Evolutionary conservation across 2,329 filamentous ascomycete species (phyloP), one percentile per base, ranked within the genome.

Genomic region (Aspergillus luchuensis): DNA sequence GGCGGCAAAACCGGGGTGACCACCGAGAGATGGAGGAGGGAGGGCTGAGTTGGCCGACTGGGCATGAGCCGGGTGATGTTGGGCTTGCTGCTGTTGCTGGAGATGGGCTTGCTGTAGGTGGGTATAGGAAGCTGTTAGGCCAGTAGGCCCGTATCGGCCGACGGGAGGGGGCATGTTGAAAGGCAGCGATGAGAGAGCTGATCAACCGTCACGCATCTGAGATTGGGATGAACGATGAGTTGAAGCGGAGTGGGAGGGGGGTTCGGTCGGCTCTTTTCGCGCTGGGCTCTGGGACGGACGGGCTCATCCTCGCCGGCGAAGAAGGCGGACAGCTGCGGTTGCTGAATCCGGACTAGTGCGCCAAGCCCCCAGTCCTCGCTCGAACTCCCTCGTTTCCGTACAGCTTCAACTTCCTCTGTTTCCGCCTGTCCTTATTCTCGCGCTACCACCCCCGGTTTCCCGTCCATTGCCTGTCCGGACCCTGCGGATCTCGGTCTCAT

Each of bases 1-100:
- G 39, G 77, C 71, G 13, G 87, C 86, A 75, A 95, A 96, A 59
- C 83, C 85, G 54, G 90, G 87, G 73, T 91, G 90, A 61, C 84
- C 82, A 65, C 85, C 84, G 59, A 93, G 80, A 49, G 81, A 84
- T 57, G 85, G 84, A 63, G 83, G 81, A 56, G 82, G 83, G 3
- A 85, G 78, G 55, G 78, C 78, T 52, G 77, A 73, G 62, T 77
- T 80, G 69, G 78, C 76, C 47, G 78, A 76, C 69, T 81, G 80
- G 54, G 80, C 69, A 61, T 78, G 76, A 17, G 69, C 68, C 57
- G 72, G 69, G 65, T 78, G 78, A 55, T 82, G 80, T 60, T 81
- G 79, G 48, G 62, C 55, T 56, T 64, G 72, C 52, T 79, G 76
- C 56, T 77, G 78, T 45, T 81, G 79, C 58, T 67, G 73, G 52